Evolutionary conservation across 345 rosid genomes (phyloP).

Genomic region (Salix purpurea): DNA sequence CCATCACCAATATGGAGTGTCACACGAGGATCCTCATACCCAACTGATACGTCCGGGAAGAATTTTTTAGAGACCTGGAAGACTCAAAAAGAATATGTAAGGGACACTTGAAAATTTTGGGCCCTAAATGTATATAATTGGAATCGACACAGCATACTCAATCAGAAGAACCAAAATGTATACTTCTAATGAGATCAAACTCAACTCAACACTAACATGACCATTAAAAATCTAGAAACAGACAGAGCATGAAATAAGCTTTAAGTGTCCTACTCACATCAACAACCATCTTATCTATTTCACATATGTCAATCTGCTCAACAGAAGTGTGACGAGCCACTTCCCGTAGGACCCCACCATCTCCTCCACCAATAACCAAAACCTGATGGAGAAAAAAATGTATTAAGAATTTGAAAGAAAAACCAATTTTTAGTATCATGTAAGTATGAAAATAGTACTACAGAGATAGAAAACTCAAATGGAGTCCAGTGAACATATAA

Average conservation of each 20-base stretch:
- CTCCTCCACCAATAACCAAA: slow-evolving; percentile 96
- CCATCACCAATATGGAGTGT: slow-evolving; percentile 84
- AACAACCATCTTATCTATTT: slow-evolving; percentile 92
- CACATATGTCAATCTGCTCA: slow-evolving; percentile 87
- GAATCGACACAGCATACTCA: neutral
- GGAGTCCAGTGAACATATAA: neutral
- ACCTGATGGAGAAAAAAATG: slow-evolving; percentile 41
- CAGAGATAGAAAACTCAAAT: neutral
- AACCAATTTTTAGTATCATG: neutral
- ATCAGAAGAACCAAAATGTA: neutral
- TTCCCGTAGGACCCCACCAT: slow-evolving; percentile 90
- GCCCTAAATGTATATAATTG: neutral
- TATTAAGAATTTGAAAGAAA: neutral
- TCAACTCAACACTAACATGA: neutral
- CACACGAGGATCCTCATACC: slow-evolving; percentile 93
- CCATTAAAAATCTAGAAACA: neutral
- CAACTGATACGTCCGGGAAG: slow-evolving; percentile 79
- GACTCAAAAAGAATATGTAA: neutral
- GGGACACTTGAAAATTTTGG: neutral
- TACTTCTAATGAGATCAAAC: neutral
- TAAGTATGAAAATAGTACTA: neutral
- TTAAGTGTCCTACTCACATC: slow-evolving; percentile 57
- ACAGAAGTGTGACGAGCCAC: slow-evolving; percentile 82
- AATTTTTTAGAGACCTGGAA: slow-evolving; percentile 73
- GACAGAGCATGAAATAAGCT: neutral